Conservation (phyloP, 202 grass and related monocot genomes). For the Digitaria exilis region DNA sequence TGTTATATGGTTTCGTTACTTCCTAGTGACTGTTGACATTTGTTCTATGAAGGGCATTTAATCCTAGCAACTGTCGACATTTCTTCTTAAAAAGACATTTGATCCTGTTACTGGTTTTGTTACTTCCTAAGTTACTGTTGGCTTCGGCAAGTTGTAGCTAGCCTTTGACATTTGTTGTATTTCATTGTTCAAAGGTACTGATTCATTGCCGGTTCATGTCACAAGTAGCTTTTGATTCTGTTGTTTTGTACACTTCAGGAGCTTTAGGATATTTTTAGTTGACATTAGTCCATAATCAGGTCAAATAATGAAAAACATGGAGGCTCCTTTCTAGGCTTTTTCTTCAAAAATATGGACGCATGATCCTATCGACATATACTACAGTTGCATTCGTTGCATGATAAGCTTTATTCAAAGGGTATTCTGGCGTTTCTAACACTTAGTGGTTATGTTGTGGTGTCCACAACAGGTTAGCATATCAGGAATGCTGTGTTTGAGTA, state of each 20-base stretch:
- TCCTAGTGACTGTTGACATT: not conserved
- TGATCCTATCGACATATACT: not conserved
- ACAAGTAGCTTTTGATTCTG: not conserved
- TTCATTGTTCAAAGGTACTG: not conserved
- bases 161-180: not conserved
- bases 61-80: not conserved
- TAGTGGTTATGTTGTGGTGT: too few species aligned
- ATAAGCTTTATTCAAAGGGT: conserved; percentile 13
- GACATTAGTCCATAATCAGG: not conserved
- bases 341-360: not conserved
- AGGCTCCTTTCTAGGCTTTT: not conserved
- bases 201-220: not conserved
- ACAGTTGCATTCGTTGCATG: not conserved
- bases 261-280: conserved; percentile 23
- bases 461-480: too few species aligned
- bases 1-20: not conserved
- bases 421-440: not conserved
- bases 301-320: conserved; percentile 22
- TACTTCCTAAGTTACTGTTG: not conserved
- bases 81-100: not conserved
- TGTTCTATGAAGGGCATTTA: not conserved
- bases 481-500: conserved; percentile 16
- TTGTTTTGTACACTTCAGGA: conserved; percentile 10
- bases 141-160: not conserved
- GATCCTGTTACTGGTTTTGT: not conserved